phyloP scores from a whole-genome alignment of 257 asterid genomes.

The Gynochthodes officinalis region DNA sequence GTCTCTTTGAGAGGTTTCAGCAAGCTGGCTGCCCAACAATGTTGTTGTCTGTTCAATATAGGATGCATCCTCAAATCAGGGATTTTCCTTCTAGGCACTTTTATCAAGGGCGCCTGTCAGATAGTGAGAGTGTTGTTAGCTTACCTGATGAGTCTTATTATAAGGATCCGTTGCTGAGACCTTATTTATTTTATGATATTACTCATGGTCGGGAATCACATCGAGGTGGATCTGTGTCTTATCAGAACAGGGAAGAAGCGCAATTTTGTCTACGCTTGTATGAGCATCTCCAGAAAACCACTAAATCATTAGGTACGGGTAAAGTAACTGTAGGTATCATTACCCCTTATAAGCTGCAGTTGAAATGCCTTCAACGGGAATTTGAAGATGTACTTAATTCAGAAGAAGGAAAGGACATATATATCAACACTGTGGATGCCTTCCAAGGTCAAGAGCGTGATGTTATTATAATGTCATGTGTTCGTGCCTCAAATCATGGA shows the following conservation, averaged over 20 bases:
- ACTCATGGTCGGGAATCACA: constrained; percentile 94
- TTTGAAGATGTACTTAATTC: constrained; percentile 79
- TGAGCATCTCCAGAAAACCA: constrained; percentile 78
- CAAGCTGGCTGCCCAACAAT: constrained; percentile 98
- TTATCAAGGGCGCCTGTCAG: constrained; percentile 95
- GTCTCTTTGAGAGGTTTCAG: constrained; percentile 98
- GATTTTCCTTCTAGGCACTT: constrained; percentile 97
- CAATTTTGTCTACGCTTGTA: constrained; percentile 88
- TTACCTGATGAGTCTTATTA: constrained; percentile 77
- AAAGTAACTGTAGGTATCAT: constrained; percentile 94
- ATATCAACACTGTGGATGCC: constrained; percentile 96
- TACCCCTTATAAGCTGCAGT: constrained; percentile 94
- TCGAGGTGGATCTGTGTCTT: constrained; percentile 93
- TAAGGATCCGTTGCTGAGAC: constrained; percentile 77
- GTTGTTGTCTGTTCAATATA: constrained; percentile 90
- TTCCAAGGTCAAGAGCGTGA: constrained; percentile 99
- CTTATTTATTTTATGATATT: constrained; percentile 81
- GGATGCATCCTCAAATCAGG: constrained; percentile 97
- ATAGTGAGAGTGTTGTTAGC: constrained; percentile 78
- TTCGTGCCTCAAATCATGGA: constrained; percentile 91
- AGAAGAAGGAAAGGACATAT: constrained; percentile 92
- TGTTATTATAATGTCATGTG: constrained; percentile 97
- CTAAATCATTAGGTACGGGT: constrained; percentile 59
- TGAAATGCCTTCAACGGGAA: constrained; percentile 96
- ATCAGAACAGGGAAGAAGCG: constrained; percentile 89